Percentiles rank a stretch among this genome's conserved stretches.
Conservation (phyloP, 371 early-diverging fungal species). For the Dinochytrium kinnereticum region DNA sequence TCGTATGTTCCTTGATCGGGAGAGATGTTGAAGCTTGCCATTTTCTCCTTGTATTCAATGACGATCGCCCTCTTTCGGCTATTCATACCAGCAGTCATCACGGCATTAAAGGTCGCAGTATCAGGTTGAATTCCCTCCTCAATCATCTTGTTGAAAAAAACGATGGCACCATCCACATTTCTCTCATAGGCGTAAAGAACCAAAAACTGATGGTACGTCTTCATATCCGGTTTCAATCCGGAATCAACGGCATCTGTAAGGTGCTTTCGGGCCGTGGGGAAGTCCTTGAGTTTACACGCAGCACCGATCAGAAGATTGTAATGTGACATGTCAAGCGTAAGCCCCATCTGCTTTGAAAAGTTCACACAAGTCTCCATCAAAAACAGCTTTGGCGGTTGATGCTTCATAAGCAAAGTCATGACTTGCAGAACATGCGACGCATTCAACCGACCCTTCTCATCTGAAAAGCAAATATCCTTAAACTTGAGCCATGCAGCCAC, state of each 20-base stretch:
- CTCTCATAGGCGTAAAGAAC: constrained; percentile 21
- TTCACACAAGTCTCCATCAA: constrained; percentile 20
- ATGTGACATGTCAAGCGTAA: constrained; percentile 18
- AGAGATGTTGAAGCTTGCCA: constrained; percentile 25
- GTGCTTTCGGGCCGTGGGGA: constrained; percentile 12
- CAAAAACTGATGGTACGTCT: constrained; percentile 43
- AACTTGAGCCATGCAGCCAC: constrained; percentile 36
- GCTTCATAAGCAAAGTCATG: constrained; percentile 20
- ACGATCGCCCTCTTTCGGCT: constrained; percentile 15
- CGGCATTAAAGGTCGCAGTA: constrained; percentile 30
- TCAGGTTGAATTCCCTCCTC: constrained; percentile 36
- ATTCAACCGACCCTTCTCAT: constrained; percentile 25
- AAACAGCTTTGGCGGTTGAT: constrained; percentile 26
- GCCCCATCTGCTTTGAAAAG: constrained; percentile 25
- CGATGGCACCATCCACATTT: constrained; percentile 31
- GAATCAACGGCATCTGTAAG: constrained; percentile 5
- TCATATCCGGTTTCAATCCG: constrained; percentile 31
- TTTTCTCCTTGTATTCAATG: constrained; percentile 26
- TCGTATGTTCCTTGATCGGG: constrained; percentile 29
- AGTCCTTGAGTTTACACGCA: constrained; percentile 14
- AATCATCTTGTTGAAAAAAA: constrained; percentile 41
- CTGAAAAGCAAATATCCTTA: constrained; percentile 34
- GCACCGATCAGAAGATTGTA: constrained; percentile 33
- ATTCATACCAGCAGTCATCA: constrained; percentile 29
- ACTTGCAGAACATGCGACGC: constrained; percentile 21